Base-by-base conservation (phyloP, 2,329 filamentous ascomycete genomes). In the Thielaviopsis punctulata region DNA sequence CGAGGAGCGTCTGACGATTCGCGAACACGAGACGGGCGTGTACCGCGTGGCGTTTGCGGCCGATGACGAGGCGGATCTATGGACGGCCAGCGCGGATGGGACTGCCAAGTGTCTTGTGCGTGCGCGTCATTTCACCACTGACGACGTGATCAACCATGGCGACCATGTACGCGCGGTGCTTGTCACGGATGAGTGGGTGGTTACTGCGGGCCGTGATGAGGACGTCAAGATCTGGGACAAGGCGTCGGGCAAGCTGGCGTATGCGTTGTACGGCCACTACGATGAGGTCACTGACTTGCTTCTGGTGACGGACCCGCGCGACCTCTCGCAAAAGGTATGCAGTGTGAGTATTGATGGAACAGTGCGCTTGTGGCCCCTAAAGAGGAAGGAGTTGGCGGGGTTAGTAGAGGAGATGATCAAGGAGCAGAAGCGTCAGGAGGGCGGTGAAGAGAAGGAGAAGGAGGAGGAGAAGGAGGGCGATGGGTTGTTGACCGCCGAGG, bases 81-180 rank as follows among this genome's bases (percentile, higher is more conserved):
- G 88, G 88, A 95, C 90, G 7, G 84, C 89, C 5, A 95, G 87
- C 55, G 88, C 87, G 4, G 92, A 98, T 64, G 92, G 87, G 59
- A 88, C 84, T 0, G 80, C 80, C 1, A 92, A 90, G 64, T 89
- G 86, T 59, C 73, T 95, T 8, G 74, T 81, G 1, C 73, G 88
- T 50, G 69, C 73, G 22, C 77, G 76, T 45, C 73, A 72, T 18
- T 95, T 87, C 73, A 76, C 75, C 45, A 67, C 76, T 3, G 86
- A 90, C 55, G 82, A 89, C 52, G 75, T 69, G 1, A 77, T 94
- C 55, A 67, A 73, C 52, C 92, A 98, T 63, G 86, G 88, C 1
- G 88, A 93, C 64, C 95, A 94, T 63, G 89, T 96, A 25, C 79
- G 87, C 55, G 86, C 88, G 53, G 76, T 96, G 21, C 79, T 80